These are phyloP conservation scores for Phycomyces blakesleeanus DNA, from an alignment of 192 early-diverging fungal species.

Conservation along the genomic window DNA sequence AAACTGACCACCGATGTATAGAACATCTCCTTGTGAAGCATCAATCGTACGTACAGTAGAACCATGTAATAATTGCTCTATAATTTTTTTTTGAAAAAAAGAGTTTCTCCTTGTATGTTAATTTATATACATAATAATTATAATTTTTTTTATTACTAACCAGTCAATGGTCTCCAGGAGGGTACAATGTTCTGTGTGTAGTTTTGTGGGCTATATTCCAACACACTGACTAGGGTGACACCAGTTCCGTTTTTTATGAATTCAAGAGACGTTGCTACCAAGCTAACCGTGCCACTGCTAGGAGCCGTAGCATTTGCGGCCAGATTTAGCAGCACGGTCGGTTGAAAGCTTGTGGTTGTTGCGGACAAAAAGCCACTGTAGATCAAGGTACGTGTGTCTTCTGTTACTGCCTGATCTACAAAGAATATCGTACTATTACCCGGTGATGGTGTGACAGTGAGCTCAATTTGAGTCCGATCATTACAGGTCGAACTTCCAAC, in stretches of 20 bases:
- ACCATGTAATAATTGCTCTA: conserved; percentile 41
- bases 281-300: conserved; percentile 5
- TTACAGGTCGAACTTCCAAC: conserved; percentile 21
- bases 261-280: conserved; percentile 28
- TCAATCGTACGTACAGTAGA: conserved; percentile 48
- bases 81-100: conserved; percentile 23
- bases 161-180: conserved; percentile 13
- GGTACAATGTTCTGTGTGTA: background rate
- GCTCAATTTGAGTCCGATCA: conserved; percentile 22
- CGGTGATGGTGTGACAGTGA: background rate
- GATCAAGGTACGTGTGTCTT: conserved; percentile 14
- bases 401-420: conserved; percentile 12
- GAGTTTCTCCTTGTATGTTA: no score
- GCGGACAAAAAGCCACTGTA: conserved; percentile 28
- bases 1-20: conserved; percentile 58
- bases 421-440: background rate
- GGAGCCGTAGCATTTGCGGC: conserved; percentile 20
- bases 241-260: conserved; percentile 15
- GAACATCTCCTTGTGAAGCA: conserved; percentile 29
- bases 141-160: background rate
- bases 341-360: conserved; percentile 20
- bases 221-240: conserved; percentile 15
- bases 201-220: conserved; percentile 16
- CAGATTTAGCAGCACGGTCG: conserved; percentile 13
- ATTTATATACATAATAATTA: no score